Percentiles rank a stretch among this genome's conserved stretches.
Evolutionary conservation across 169 alveolate genomes (phyloP).

Genomic region (Eimeria tenella): DNA sequence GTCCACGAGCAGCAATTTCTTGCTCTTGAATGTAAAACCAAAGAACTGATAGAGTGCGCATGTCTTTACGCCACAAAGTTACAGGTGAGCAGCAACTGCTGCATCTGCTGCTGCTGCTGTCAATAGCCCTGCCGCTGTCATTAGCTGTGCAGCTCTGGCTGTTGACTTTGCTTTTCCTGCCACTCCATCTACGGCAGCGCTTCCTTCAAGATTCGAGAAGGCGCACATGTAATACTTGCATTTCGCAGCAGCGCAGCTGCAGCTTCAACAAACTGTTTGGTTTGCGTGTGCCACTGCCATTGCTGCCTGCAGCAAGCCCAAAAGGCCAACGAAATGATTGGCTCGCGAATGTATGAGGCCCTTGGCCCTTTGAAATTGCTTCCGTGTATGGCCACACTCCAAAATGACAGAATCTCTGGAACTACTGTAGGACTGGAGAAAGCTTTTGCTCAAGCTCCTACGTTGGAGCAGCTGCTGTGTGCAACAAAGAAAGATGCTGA

Average conservation of each 20-base stretch:
- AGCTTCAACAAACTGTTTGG: background rate
- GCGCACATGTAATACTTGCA: background rate
- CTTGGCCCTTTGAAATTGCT: constrained; percentile 52
- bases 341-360: background rate
- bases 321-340: constrained; percentile 36
- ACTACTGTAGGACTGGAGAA: constrained; percentile 3
- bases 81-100: constrained; percentile 31
- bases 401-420: background rate
- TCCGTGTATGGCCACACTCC: background rate
- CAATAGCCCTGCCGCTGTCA: background rate
- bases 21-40: background rate
- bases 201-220: background rate
- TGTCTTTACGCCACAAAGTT: constrained; percentile 32
- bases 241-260: constrained; percentile 13
- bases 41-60: constrained; percentile 28
- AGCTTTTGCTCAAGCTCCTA: constrained; percentile 9
- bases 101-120: background rate
- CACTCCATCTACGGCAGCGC: too few species aligned
- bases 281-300: background rate
- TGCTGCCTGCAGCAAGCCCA: constrained; percentile 56
- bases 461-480: constrained; percentile 67
- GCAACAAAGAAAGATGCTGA: constrained; percentile 35
- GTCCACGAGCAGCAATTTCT: background rate
- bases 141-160: too few species aligned
- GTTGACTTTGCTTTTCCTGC: too few species aligned